Percentiles rank a stretch among this genome's conserved stretches.
Conservation (phyloP, 2,329 filamentous ascomycete species). For the Sporothrix mexicana region DNA sequence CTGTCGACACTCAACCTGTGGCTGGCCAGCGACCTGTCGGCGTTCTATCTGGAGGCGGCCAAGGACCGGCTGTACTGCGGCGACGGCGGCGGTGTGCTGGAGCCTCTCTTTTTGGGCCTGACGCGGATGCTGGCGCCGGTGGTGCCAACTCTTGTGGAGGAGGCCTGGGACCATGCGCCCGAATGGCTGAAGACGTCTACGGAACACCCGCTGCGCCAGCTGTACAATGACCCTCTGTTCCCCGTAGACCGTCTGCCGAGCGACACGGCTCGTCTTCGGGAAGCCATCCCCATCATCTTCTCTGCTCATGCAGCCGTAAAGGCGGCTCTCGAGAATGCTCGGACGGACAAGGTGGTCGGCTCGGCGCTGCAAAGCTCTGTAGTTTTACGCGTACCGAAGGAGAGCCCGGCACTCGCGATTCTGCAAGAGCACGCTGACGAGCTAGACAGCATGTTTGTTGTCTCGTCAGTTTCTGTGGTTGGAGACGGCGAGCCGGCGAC, state of each 20-base stretch:
- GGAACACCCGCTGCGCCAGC: slow-evolving; percentile 54
- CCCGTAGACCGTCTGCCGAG: slow-evolving; percentile 50
- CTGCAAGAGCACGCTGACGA: slow-evolving; percentile 53
- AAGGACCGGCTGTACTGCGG: slow-evolving; percentile 94
- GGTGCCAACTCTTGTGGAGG: slow-evolving; percentile 82
- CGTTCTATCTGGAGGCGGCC: slow-evolving; percentile 90
- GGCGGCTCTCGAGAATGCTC: slow-evolving; percentile 73
- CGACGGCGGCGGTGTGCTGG: slow-evolving; percentile 66
- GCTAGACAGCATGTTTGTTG: slow-evolving; percentile 70
- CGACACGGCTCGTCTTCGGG: slow-evolving; percentile 50
- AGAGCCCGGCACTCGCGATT: slow-evolving; percentile 45
- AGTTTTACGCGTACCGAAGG: slow-evolving; percentile 54
- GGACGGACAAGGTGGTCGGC: slow-evolving; percentile 73
- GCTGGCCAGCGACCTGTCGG: slow-evolving; percentile 81
- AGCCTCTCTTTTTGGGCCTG: slow-evolving; percentile 72
- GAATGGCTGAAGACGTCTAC: slow-evolving; percentile 59
- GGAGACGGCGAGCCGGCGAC: slow-evolving; percentile 40
- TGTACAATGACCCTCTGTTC: slow-evolving; percentile 54
- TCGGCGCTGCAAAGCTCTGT: slow-evolving; percentile 82
- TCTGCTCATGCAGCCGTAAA: slow-evolving; percentile 72
- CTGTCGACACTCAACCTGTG: slow-evolving; percentile 77
- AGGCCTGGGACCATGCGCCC: slow-evolving; percentile 82
- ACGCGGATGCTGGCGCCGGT: slow-evolving; percentile 81
- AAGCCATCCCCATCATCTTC: slow-evolving; percentile 56
- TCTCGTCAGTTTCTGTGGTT: slow-evolving; percentile 65